Percentiles rank a stretch among this genome's conserved stretches.
These are phyloP conservation scores for Cladosporium sp. DNA, from an alignment of 2,329 filamentous ascomycete genomes.

Conservation along the genomic window DNA sequence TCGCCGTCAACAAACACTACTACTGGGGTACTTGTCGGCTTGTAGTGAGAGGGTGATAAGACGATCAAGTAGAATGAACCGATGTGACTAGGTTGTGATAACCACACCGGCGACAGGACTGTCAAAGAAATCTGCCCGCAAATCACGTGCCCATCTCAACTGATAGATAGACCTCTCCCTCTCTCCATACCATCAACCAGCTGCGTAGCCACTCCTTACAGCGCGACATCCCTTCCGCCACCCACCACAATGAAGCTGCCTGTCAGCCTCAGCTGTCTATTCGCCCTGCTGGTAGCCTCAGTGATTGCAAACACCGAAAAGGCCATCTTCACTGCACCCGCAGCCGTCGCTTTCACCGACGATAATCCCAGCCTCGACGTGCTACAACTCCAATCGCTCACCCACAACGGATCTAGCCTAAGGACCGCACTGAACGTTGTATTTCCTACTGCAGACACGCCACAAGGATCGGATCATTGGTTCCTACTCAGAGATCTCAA, in stretches of 20 bases:
- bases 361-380: constrained; percentile 54
- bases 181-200: too few species aligned
- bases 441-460: constrained; percentile 57
- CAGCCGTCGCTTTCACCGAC: constrained; percentile 52
- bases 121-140: too few species aligned
- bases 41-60: too few species aligned
- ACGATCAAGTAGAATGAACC: too few species aligned
- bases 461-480: constrained; percentile 67
- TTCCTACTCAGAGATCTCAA: constrained; percentile 67
- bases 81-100: too few species aligned
- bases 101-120: too few species aligned
- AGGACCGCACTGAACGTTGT: constrained; percentile 62
- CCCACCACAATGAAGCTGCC: constrained; percentile 25
- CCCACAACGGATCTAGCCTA: constrained; percentile 50
- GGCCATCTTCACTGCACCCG: constrained; percentile 75
- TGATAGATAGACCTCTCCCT: too few species aligned
- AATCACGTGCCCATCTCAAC: too few species aligned
- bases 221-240: constrained; percentile 1
- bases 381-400: constrained; percentile 62
- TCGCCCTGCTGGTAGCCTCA: constrained; percentile 24
- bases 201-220: constrained; percentile 2
- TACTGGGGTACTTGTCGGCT: too few species aligned
- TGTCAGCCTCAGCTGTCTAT: constrained; percentile 19
- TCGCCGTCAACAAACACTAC: too few species aligned
- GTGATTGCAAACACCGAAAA: constrained; percentile 79